Base-by-base conservation (phyloP, 495 filamentous ascomycete genomes). In the Tuber borchii region DNA sequence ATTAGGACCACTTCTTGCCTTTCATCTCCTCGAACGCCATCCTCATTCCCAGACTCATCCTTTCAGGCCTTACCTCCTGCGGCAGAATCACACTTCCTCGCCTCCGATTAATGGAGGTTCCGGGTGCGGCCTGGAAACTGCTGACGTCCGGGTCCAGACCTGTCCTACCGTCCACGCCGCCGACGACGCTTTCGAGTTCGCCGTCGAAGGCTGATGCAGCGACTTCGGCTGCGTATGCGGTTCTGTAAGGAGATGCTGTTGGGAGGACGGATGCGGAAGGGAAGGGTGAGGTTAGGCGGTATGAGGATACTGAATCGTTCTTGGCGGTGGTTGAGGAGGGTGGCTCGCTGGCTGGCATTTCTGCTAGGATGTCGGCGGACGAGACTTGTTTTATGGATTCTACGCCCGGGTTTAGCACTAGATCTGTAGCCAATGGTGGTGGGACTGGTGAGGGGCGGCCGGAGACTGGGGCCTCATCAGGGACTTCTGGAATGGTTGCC, bases 141-240 rank as follows among this genome's bases (percentile, higher is more conserved):
- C 76, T 74, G 1, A 78, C 26, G 20, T 75, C 76, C 34, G 81
- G 81, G 72, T 83, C 81, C 40, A 83, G 69, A 42, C 81, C 81
- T n/a, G 81, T 83, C 42, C 81, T 44, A 2, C 81, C 81, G 73
- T 83, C 81, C 10, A 83, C 71, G 26, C 81, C 81, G 44, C 81
- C 81, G 42, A 83, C 81, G 26, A 83, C 74, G 34, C 81, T 83
- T 71, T 82, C 80, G 46, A 81, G 45, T 12, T 83, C 74, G 31
- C 74, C 81, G 8, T 70, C 71, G 4, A 77, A 31, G 20, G 78
- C 72, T 19, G 81, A 81, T 7, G 77, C 81, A 5, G 81, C 81
- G 17, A 83, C 73, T 70, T 82, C 78, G 19, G 82, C 74, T 19
- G 81, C 81, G 40, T 82, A 78, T 61, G 73, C 73, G 0, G 81